phyloP scores from a whole-genome alignment of 2,329 filamentous ascomycete species.

The Monosporascus sp. region DNA sequence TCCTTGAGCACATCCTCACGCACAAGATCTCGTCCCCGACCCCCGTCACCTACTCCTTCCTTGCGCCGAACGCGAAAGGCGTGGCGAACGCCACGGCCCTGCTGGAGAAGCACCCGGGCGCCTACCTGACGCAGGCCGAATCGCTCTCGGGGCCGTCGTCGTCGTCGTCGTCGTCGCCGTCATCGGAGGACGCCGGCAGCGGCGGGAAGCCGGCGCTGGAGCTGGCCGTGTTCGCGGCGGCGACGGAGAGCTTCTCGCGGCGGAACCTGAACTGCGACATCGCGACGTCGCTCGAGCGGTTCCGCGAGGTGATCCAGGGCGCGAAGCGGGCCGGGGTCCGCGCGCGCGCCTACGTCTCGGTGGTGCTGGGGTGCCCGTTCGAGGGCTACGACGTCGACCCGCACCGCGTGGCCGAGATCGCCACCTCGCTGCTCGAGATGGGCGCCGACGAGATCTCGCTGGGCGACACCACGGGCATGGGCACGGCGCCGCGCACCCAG shows the following conservation, averaged over 20 bases:
- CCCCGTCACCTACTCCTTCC: slow-evolving; percentile 71
- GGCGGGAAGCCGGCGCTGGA: slow-evolving; percentile 51
- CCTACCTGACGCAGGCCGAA: slow-evolving; percentile 48
- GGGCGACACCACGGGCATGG: slow-evolving; percentile 88
- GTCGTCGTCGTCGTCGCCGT: too few relatives aligned
- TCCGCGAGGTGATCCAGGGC: slow-evolving; percentile 63
- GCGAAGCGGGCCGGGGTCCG: slow-evolving; percentile 61
- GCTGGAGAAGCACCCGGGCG: slow-evolving; percentile 45
- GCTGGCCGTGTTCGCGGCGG: slow-evolving; percentile 75
- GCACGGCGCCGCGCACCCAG: slow-evolving; percentile 46
- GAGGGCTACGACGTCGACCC: slow-evolving; percentile 61
- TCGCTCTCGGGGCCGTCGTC: slow-evolving; percentile 22
- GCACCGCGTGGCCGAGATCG: slow-evolving; percentile 59
- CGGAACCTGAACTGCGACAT: slow-evolving; percentile 81
- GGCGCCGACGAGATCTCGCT: slow-evolving; percentile 88
- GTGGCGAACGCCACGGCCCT: slow-evolving; percentile 56
- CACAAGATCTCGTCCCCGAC: slow-evolving; percentile 47
- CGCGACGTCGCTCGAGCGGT: slow-evolving; percentile 64
- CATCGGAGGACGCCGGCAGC: slow-evolving; percentile 23
- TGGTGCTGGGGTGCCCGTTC: slow-evolving; percentile 76
- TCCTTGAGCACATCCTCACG: slow-evolving; percentile 63
- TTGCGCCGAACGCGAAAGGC: slow-evolving; percentile 73
- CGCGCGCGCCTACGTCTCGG: slow-evolving; percentile 75
- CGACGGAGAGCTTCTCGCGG: slow-evolving; percentile 74
- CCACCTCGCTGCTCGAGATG: slow-evolving; percentile 69